These are phyloP conservation scores for Lentinula guzmanii DNA, from an alignment of 768 basidiomycete species.

Conservation along the genomic window DNA sequence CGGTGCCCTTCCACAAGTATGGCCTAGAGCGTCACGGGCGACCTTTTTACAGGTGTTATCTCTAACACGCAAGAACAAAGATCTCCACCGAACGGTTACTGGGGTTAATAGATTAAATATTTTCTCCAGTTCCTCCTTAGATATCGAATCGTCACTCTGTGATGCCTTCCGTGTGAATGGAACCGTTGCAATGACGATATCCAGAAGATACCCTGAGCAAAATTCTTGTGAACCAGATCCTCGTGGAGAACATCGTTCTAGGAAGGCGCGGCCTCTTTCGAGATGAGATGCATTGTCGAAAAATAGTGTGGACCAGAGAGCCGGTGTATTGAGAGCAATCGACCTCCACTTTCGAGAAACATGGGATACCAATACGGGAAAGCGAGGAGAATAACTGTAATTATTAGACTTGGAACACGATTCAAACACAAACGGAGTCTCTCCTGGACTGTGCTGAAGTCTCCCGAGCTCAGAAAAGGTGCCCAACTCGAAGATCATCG, in stretches of 20 bases:
- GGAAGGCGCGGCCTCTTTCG: slow-evolving; percentile 37
- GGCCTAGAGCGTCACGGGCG: slow-evolving; percentile 41
- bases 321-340: slow-evolving; percentile 43
- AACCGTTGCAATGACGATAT: slow-evolving; percentile 6
- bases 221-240: neutral
- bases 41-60: slow-evolving; percentile 52
- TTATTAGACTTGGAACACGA: slow-evolving; percentile 30
- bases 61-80: slow-evolving; percentile 33
- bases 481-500: slow-evolving; percentile 52
- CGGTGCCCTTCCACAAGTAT: slow-evolving; percentile 47
- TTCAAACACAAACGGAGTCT: slow-evolving; percentile 45
- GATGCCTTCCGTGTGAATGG: neutral
- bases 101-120: slow-evolving; percentile 20
- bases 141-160: neutral
- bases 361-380: slow-evolving; percentile 53
- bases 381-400: slow-evolving; percentile 32
- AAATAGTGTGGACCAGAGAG: slow-evolving; percentile 52
- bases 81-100: slow-evolving; percentile 24
- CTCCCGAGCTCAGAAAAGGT: slow-evolving; percentile 29
- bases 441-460: slow-evolving; percentile 25
- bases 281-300: slow-evolving; percentile 48
- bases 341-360: slow-evolving; percentile 53
- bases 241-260: slow-evolving; percentile 24
- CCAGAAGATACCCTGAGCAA: slow-evolving; percentile 2
- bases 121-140: neutral